phyloP scores from a whole-genome alignment of 306 rosid genomes.

The Prunus padus region DNA sequence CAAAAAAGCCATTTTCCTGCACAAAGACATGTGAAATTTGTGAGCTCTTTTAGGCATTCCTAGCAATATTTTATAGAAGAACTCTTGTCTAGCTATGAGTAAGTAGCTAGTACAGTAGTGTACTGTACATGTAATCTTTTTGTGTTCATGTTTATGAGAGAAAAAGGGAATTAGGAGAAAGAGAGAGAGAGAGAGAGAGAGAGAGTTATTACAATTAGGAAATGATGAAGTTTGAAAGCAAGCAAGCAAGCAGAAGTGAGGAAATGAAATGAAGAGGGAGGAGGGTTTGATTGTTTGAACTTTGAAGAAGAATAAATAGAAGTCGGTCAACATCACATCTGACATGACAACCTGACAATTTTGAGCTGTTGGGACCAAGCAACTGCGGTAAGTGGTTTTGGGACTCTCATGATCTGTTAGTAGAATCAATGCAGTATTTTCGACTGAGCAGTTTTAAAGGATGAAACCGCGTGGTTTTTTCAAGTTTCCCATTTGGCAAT shows the following conservation, averaged over 20 bases:
- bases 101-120: background rate
- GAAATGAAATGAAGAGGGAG: conserved; percentile 50
- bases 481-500: conserved; percentile 11
- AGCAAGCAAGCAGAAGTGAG: conserved; percentile 24
- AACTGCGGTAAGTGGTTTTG: conserved; percentile 27
- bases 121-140: background rate
- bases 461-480: conserved; percentile 32
- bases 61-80: background rate
- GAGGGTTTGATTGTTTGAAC: conserved; percentile 15
- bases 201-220: conserved; percentile 23
- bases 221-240: conserved; percentile 27
- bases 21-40: conserved; percentile 1
- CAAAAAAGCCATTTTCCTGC: conserved; percentile 52
- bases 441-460: conserved; percentile 6
- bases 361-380: conserved; percentile 59
- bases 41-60: conserved; percentile 8
- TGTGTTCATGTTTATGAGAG: background rate
- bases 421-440: conserved; percentile 14
- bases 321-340: conserved; percentile 51
- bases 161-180: background rate
- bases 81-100: background rate
- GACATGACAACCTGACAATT: conserved; percentile 31
- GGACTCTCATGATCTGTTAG: conserved; percentile 22
- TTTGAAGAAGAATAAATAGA: conserved; percentile 60
- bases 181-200: background rate